Percentiles rank a stretch among this genome's conserved stretches.
These are phyloP conservation scores for Chenopodium suecicum DNA, from an alignment of 148 eudicot genomes.

Conservation along the genomic window DNA sequence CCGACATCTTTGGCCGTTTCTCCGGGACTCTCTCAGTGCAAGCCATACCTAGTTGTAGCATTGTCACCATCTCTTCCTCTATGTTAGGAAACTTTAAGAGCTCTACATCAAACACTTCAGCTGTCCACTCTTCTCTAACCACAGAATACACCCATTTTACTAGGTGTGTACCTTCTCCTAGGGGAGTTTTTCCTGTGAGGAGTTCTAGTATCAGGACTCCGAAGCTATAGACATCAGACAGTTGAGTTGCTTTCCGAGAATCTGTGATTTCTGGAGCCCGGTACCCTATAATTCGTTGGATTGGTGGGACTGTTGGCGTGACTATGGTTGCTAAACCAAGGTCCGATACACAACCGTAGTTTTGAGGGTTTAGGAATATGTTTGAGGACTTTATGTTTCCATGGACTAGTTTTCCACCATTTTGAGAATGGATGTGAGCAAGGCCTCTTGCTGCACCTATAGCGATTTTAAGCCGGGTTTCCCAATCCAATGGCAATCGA, in stretches of 20 bases:
- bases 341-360: constrained; percentile 60
- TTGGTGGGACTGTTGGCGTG: constrained; percentile 44
- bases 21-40: constrained; percentile 56
- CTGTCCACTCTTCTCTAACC: constrained; percentile 92
- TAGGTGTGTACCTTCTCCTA: constrained; percentile 50
- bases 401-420: constrained; percentile 61
- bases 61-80: constrained; percentile 79
- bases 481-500: constrained; percentile 66
- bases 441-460: constrained; percentile 71
- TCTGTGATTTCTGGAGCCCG: constrained; percentile 77
- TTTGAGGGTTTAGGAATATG: constrained; percentile 63
- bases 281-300: constrained; percentile 47
- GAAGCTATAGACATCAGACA: constrained; percentile 79
- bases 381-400: constrained; percentile 88
- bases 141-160: constrained; percentile 87
- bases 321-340: constrained; percentile 66
- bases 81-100: constrained; percentile 59
- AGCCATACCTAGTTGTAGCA: constrained; percentile 71
- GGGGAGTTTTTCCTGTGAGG: constrained; percentile 74
- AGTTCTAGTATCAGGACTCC: constrained; percentile 80
- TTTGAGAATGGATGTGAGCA: constrained; percentile 58
- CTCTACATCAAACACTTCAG: constrained; percentile 84
- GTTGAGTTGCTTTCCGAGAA: constrained; percentile 53
- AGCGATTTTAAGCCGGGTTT: constrained; percentile 55
- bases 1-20: constrained; percentile 60